Base-by-base conservation (phyloP, 108 stramenopile genomes). In the Nannochloropsis granulata region DNA sequence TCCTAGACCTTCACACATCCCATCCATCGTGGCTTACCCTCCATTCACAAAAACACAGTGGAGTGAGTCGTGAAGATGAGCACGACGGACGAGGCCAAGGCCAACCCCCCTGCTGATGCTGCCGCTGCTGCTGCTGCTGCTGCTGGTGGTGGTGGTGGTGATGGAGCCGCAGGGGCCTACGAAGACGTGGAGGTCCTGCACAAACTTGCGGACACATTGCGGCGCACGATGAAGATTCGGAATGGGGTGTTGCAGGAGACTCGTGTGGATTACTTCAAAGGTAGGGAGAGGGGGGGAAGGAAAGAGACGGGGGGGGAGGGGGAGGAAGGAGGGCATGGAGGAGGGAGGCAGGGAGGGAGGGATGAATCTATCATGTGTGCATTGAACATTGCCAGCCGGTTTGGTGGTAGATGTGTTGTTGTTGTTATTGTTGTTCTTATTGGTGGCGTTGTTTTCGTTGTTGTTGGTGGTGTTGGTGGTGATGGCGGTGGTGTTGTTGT, bases 231-330 rank as follows among this genome's bases (percentile, higher is more conserved):
- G 85, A 86, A 83, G 12, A 24, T 90, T 43, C 93, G 97, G 44
- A 95, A 96, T 85, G 96, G 95, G 26, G 90, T 97, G 44, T 88
- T 95, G 83, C 93, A 95, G 92, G 96, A 96, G 82, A 96, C 97
- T 88, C 94, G 97, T 23, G 97, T 98, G 83, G 93, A 95, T 81
- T 98, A 98, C 88, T 92, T 98, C 90, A 98, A 97, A 88, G 97
- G 97, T 96, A 86, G 82, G 95, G 45, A 34, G 45, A 21, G 0
- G 46, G 19, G 43, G 45, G 25, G 14, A 25, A 9, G 24, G 12
- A 43, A 21, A 25, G 19, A 23, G 23, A 44, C 12, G 34, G n/a
- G 82, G 26, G 2, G 16, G 24, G 43, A 25, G 13, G 25, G 13
- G 19, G 25, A 12, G 25, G 8, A 23, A n/a, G 34, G 43, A 44